Base-by-base conservation (phyloP, 805 yeast species). In the Candida maltosa region DNA sequence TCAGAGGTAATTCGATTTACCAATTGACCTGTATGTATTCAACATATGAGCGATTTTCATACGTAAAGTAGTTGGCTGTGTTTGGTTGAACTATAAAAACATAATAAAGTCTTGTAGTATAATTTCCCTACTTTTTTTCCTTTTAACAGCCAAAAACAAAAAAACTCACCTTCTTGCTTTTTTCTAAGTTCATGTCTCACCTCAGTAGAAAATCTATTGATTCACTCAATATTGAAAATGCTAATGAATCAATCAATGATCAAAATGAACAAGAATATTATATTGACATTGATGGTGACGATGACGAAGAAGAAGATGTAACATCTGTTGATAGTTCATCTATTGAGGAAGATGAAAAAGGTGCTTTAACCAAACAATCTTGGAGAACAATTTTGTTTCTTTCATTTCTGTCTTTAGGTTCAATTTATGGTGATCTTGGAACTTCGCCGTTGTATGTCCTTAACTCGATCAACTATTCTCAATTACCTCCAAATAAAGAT, bases 401-500 rank as follows among this genome's bases (percentile, higher is more conserved):
- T 22, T 58, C 69, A 1, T 70, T 66, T 42, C 54, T 65, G n/a
- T 69, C 77, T 4, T 57, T 78, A 26, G 84, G 84, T 16, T 77
- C 78, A n/a, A 75, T 77, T 26, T 78, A 76, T 48, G 82, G 84
- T 33, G 83, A 78, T 52, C 59, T 78, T 38, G 82, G 80, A 19
- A 77, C 83, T 4, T 73, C 80, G 8, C 83, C 84, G 3, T 53
- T 78, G 35, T 78, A 78, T 50, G 71, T 67, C 8, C 49, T 66
- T 44, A 60, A 69, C 32, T 51, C 65, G 21, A 51, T 60, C 37
- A 52, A 46, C 25, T 59, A 52, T 40, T 45, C 48, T 15, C 41
- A 51, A 16, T 34, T 39, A 15, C 44, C 53, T 3, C 73, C 76
- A 0, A 48, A 62, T 11, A 40, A 55, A 22, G 56, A 59, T 0